phyloP scores from a whole-genome alignment of 108 stramenopile genomes.

The Aureococcus anophagefferens region DNA sequence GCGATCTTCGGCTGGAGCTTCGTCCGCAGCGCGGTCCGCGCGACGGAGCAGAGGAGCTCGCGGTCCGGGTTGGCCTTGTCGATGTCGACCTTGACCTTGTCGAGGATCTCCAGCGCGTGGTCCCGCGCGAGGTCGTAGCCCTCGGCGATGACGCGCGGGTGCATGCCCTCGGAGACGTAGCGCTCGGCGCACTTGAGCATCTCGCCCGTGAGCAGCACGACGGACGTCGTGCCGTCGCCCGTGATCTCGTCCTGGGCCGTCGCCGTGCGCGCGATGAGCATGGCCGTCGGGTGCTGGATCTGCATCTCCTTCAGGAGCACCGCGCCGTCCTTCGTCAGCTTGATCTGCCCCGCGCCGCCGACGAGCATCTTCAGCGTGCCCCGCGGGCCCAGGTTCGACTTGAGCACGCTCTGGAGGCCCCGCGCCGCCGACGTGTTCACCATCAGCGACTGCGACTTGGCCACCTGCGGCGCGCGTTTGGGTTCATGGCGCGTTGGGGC shows the following conservation, averaged over 20 bases:
- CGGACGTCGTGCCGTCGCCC: constrained; percentile 94
- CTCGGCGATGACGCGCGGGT: constrained; percentile 90
- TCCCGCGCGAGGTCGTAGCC: constrained; percentile 91
- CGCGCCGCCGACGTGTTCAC: constrained; percentile 91
- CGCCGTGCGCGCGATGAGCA: constrained; percentile 93
- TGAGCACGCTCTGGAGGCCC: constrained; percentile 81
- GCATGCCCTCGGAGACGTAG: constrained; percentile 82
- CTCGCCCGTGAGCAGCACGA: constrained; percentile 90
- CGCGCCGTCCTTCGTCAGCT: constrained; percentile 97
- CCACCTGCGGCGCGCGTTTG: too few relatives aligned
- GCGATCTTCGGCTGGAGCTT: constrained; percentile 84
- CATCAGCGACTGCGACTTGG: constrained; percentile 69
- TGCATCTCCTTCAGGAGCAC: constrained; percentile 99
- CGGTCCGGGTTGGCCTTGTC: constrained; percentile 50
- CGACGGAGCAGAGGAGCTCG: constrained; percentile 72
- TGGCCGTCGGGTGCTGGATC: constrained; percentile 72
- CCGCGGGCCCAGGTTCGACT: constrained; percentile 84
- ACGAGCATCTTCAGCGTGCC: constrained; percentile 99
- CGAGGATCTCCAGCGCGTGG: constrained; percentile 66
- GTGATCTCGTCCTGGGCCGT: constrained; percentile 88
- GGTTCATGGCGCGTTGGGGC: too few relatives aligned
- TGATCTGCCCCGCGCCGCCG: constrained; percentile 97
- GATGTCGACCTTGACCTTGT: constrained; percentile 53
- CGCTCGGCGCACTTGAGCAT: constrained; percentile 90
- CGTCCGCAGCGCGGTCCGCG: constrained; percentile 80